A percentile compares a stretch with the other conserved stretches of the same genome.
Evolutionary conservation across 495 filamentous ascomycete species (phyloP).

Genomic region (Penicillium cinerascens): DNA sequence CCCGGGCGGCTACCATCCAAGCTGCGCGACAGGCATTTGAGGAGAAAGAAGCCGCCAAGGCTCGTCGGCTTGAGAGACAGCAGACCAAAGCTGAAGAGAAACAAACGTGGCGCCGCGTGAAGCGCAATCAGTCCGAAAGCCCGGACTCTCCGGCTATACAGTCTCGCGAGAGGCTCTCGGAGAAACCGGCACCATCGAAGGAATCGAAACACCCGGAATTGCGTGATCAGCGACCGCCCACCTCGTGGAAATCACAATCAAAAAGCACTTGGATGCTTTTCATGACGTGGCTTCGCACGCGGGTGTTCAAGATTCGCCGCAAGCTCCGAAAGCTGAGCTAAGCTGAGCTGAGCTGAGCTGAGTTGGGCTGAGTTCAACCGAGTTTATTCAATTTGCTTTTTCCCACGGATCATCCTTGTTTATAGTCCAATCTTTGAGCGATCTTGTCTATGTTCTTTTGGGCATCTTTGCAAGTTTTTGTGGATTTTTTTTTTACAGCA

Average conservation of each 20-base stretch:
- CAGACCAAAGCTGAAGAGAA: conserved; percentile 48
- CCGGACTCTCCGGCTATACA: conserved; percentile 7
- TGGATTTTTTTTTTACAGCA: conserved; percentile 1
- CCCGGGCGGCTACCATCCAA: conserved; percentile 51
- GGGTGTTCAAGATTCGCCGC: conserved; percentile 43
- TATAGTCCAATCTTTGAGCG: conserved; percentile 7
- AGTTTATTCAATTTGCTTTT: conserved; percentile 1
- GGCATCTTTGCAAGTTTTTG: conserved; percentile 8
- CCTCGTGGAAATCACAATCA: conserved; percentile 35
- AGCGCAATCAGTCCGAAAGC: conserved; percentile 23
- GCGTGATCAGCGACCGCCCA: conserved; percentile 10
- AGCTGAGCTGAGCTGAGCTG: conserved; percentile 22
- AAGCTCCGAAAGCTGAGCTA: conserved; percentile 32
- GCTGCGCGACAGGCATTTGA: conserved; percentile 55
- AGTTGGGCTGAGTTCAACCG: conserved; percentile 16
- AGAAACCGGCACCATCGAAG: conserved; percentile 9
- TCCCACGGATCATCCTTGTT: background rate
- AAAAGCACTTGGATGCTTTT: conserved; percentile 47
- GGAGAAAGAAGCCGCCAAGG: conserved; percentile 58
- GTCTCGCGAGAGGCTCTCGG: conserved; percentile 12
- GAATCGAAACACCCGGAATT: background rate
- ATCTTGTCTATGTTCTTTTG: conserved; percentile 6
- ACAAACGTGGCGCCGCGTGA: conserved; percentile 35
- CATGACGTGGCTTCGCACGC: conserved; percentile 47
- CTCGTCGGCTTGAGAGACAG: conserved; percentile 51